Base-by-base conservation (phyloP, 768 basidiomycete species). In the Cystobasidium tubakii region DNA sequence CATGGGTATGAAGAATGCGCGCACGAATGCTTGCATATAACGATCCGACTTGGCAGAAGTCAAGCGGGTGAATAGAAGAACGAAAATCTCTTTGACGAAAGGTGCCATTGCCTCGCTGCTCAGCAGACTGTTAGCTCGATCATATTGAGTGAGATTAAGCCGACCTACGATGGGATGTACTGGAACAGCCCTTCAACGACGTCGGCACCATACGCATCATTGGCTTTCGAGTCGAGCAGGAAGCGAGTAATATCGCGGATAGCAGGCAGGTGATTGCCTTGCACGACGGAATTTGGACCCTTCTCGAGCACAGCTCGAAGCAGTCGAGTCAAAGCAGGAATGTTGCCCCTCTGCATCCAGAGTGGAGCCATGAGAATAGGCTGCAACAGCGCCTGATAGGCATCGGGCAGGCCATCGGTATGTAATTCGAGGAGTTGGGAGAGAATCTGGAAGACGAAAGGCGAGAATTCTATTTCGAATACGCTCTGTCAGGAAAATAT, bases 401-500 rank as follows among this genome's bases (percentile, higher is more conserved):
- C 86, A 0, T 83, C 81, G 0, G 95, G 92, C 1, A 94, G 77
- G 7, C 84, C 83, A 1, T 81, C 79, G 1, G 80, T 82, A 77
- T 95, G 93, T 1, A 91, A 83, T 75, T 92, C 89, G 34, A 99
- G 88, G 85, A 99, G 92, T 79, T 98, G 96, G 0, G 93, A 89
- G 55, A 97, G 87, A 77, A 99, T 86, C 80, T 99, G 96, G 85
- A 98, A 97, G 69, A 90, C 90, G 80, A 96, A 99, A 2, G 96
- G 95, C 60, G 98, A 88, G 80, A 96, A 98, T 83, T 97, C 95
- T 93, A 81, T 1, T 27, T n/a, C n/a, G 31, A 19, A 39, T 15
- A 65, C 64, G 12, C 62, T 60, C 53, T 17, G 36, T 71, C 19
- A 60, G 39, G 23, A 33, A 29, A 6, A 6, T n/a, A 10, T 4